Base-by-base conservation (phyloP, 306 rosid genomes). In the Vicia faba region DNA sequence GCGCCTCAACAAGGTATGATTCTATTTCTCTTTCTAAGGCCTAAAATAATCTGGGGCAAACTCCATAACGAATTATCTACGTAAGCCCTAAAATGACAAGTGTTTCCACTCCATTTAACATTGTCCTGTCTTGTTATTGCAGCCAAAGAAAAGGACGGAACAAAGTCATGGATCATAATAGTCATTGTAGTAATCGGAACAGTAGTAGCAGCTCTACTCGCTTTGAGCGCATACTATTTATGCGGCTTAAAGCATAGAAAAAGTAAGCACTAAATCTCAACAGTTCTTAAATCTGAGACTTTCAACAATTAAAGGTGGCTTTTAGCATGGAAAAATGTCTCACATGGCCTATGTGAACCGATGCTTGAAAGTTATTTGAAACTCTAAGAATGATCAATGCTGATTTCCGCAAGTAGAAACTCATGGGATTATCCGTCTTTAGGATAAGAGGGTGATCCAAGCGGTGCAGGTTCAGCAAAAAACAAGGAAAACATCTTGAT, bases 221-320 rank as follows among this genome's bases (percentile, higher is more conserved):
- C 56, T 71, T 51, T 61, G 31, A 54, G 64, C 69, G 39, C 25
- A 61, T 62, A 66, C 75, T 71, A 75, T 63, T 74, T 79, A 56
- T 61, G 81, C 72, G 55, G 56, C 60, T 75, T 75, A 23, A 80
- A 69, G 39, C 2, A 39, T n/a, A 62, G 16, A 39, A 80, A 55
- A 15, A 60, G 84, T 72, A 55, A 46, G 48, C 11, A 35, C 61
- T 20, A 73, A 53, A 5, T 61, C 16, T 36, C 6, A 61, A 7
- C 14, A 36, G 65, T 33, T 35, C 63, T 28, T 57, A 13, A 56
- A 29, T 5, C 3, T 33, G 2, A 33, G 1, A 31, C 8, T 31
- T 0, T 31, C 36, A 5, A 31, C 36, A 31, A 31, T 31, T 1
- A 8, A 1, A 31, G 36, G 8, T 31, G 8, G 36, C 8, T 5